phyloP scores from a whole-genome alignment of 768 basidiomycete species.

The Lentinula aciculospora region DNA sequence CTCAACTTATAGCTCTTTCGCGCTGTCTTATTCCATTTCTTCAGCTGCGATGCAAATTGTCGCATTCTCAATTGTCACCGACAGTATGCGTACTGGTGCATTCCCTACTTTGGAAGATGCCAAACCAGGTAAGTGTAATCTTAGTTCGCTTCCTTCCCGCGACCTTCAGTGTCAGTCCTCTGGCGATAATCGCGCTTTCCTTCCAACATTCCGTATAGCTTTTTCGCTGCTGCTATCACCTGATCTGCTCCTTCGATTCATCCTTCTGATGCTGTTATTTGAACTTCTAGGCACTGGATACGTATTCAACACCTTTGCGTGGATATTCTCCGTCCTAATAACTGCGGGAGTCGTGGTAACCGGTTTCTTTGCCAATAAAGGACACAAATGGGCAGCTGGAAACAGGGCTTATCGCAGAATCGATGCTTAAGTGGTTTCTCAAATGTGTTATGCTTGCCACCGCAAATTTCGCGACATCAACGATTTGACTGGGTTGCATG shows the following conservation, averaged over 20 bases:
- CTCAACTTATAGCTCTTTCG: neutral
- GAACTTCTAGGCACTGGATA: slow-evolving; percentile 50
- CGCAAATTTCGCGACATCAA: neutral
- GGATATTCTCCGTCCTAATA: slow-evolving; percentile 51
- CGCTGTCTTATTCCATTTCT: neutral
- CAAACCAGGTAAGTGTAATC: slow-evolving; percentile 43
- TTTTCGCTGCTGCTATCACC: too few species aligned
- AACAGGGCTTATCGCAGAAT: slow-evolving; percentile 58
- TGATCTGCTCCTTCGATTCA: neutral
- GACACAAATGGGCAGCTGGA: slow-evolving; percentile 72
- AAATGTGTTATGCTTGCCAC: neutral
- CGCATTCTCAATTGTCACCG: slow-evolving; percentile 60
- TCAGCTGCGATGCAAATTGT: slow-evolving; percentile 55
- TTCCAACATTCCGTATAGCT: neutral
- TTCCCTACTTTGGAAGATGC: slow-evolving; percentile 53
- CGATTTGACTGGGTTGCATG: neutral
- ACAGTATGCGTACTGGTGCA: slow-evolving; percentile 41
- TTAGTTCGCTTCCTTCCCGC: neutral
- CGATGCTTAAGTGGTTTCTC: slow-evolving; percentile 7
- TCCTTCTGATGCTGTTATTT: neutral
- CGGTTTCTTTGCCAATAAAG: slow-evolving; percentile 56
- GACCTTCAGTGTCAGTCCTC: neutral
- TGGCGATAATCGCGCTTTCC: neutral
- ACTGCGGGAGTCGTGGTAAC: slow-evolving; percentile 52
- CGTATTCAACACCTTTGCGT: slow-evolving; percentile 52